phyloP scores from a whole-genome alignment of 176 grass and related monocot species.

The Carex kokanica region DNA sequence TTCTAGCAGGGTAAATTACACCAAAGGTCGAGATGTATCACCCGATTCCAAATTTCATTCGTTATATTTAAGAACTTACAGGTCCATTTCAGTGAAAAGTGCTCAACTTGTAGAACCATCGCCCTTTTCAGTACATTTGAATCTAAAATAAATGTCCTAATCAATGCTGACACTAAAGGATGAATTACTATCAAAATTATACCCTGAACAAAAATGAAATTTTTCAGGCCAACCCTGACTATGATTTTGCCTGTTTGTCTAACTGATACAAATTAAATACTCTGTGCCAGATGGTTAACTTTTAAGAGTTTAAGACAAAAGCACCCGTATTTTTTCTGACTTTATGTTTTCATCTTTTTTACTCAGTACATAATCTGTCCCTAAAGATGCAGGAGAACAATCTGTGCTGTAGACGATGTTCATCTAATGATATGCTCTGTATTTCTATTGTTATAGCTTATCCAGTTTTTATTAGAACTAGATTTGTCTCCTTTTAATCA shows the following conservation, averaged over 20 bases:
- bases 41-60: not conserved
- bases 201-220: not conserved
- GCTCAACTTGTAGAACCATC: not conserved
- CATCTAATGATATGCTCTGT: not conserved
- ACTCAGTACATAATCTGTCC: not conserved
- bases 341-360: slow-evolving; percentile 7
- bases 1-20: not conserved
- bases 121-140: not conserved
- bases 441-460: not conserved
- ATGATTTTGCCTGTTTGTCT: too few species aligned
- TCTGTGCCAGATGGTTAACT: too few species aligned
- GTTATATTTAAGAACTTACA: too few species aligned
- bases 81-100: not conserved
- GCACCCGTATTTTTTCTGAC: not conserved
- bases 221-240: not conserved
- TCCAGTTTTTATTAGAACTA: not conserved
- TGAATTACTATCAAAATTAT: not conserved
- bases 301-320: too few species aligned
- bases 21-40: not conserved
- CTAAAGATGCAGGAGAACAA: too few species aligned
- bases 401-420: slow-evolving; percentile 52
- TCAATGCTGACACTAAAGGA: not conserved
- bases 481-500: not conserved
- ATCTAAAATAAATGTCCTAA: not conserved
- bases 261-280: too few species aligned